Base-by-base conservation (phyloP, 768 basidiomycete species). In the Chiua virens region DNA sequence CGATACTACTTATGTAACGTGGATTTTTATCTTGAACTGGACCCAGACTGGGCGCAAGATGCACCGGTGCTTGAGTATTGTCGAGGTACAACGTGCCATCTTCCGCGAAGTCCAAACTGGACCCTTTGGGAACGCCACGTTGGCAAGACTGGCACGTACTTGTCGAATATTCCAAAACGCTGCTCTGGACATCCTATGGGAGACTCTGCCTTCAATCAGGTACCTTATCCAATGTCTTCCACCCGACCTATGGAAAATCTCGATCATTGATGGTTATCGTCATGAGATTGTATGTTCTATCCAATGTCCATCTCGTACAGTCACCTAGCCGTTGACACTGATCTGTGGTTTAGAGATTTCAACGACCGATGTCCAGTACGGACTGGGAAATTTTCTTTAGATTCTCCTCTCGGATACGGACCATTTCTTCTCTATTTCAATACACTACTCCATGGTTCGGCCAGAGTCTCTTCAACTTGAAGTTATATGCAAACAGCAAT, bases 321-420 rank as follows among this genome's bases (percentile, higher is more conserved):
- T 22, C 23, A 36, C 37, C 37, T 18, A 25, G n/a, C n/a, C n/a
- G n/a, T n/a, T n/a, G n/a, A 4, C 8, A 8, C 25, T 25, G 18
- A 64, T 42, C 40, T 40, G 47, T 38, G 32, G 9, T 30, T 47
- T 6, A 18, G 65, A 25, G 17, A n/a, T 58, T 67, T 28, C 57
- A 47, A 40, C 59, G 66, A 28, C 50, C 63, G 32, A 65, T 67
- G 63, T 56, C 55, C 8, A 35, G 62, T 7, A 56, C 30, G 37
- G 68, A 67, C 52, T 67, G 67, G 66, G 54, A 56, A 17, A 50
- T 60, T 23, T 67, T 69, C 45, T 66, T 51, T 15, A 56, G 21
- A 46, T 67, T 67, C 52, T 60, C 65, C 9, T 47, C 46, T 32
- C 58, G 66, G 18, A 32, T 67, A 37, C 65, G 54, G 34, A 8